These are phyloP conservation scores for Xerocomus spinulosus DNA, from an alignment of 768 basidiomycete species.

Conservation along the genomic window DNA sequence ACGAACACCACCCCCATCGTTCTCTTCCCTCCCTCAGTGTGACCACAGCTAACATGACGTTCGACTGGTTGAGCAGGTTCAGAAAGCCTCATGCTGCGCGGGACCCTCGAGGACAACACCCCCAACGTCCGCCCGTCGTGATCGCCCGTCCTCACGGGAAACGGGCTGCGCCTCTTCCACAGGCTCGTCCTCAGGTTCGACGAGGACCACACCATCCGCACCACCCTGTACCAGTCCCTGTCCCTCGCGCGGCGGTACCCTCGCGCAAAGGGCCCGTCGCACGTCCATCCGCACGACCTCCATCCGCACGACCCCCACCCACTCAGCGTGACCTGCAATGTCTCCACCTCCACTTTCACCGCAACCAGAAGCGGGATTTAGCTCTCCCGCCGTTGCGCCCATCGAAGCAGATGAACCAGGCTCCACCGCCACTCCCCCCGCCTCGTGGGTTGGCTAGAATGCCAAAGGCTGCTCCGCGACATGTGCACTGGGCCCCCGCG, in stretches of 20 bases:
- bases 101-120: constrained; percentile 14
- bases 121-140: constrained; percentile 14
- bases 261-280: constrained; percentile 16
- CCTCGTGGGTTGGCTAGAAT: constrained; percentile 20
- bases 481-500: constrained; percentile 29
- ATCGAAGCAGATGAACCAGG: constrained; percentile 5
- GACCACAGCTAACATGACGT: constrained; percentile 17
- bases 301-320: constrained; percentile 14
- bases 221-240: background rate
- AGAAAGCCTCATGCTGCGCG: constrained; percentile 12
- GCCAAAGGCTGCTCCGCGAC: constrained; percentile 11
- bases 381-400: constrained; percentile 6
- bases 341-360: constrained; percentile 26
- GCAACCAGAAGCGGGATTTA: constrained; percentile 19
- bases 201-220: constrained; percentile 16
- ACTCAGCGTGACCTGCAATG: too few species aligned
- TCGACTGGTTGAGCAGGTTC: constrained; percentile 27
- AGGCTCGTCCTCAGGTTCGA: constrained; percentile 14
- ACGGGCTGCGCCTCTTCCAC: constrained; percentile 16
- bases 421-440: constrained; percentile 18
- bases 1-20: constrained; percentile 4
- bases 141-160: constrained; percentile 16
- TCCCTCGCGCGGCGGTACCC: constrained; percentile 9
- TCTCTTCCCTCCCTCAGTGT: constrained; percentile 8
- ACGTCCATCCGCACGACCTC: constrained; percentile 9